Conservation (phyloP, 129 eudicot genomes). For the Artemisia annua region DNA sequence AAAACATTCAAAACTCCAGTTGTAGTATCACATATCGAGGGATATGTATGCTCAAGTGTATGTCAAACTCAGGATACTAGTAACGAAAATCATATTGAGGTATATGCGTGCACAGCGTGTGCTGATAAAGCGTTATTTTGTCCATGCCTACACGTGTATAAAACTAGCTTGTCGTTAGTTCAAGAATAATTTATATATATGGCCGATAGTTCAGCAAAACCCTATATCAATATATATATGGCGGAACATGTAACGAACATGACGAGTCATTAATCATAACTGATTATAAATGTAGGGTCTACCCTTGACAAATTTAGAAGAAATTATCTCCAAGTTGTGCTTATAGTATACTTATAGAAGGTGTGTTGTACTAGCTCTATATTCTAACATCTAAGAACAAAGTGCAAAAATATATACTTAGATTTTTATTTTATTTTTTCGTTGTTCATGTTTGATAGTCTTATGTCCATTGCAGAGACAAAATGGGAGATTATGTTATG, state of each 20-base stretch:
- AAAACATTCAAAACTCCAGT: neutral
- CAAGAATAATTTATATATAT: neutral
- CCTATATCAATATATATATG: neutral
- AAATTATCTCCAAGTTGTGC: neutral
- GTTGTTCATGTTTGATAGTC: neutral
- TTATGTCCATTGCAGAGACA: conserved; percentile 33
- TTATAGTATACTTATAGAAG: neutral
- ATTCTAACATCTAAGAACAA: neutral
- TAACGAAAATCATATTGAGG: neutral
- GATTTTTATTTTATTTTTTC: too few species aligned
- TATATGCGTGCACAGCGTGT: neutral
- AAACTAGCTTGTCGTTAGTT: neutral
- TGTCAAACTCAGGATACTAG: neutral
- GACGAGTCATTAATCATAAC: neutral
- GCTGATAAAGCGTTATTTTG: neutral
- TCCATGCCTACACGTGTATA: neutral
- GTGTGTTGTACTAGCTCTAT: neutral
- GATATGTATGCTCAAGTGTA: conserved; percentile 1
- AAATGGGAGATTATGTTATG: conserved; percentile 46
- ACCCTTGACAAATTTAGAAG: neutral
- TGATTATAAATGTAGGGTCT: neutral
- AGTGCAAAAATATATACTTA: neutral
- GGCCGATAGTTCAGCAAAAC: neutral
- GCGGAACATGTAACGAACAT: neutral
- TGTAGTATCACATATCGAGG: neutral